Percentiles rank a stretch among this genome's conserved stretches.
Evolutionary conservation across 208 protist genomes (phyloP).

Genomic region (Leishmania amazonensis): DNA sequence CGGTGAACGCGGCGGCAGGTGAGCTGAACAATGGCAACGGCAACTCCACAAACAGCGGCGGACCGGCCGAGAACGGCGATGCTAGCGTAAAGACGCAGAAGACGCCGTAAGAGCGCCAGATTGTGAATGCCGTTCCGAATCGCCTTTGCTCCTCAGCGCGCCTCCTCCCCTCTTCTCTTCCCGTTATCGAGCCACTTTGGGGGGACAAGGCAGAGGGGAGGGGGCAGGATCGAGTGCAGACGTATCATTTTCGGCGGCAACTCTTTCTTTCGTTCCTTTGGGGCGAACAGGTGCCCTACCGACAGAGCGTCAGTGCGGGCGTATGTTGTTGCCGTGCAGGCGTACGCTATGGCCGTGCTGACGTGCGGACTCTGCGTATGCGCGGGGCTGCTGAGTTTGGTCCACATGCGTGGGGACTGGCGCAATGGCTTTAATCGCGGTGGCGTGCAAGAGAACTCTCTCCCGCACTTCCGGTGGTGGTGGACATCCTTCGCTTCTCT

Average conservation of each 20-base stretch:
- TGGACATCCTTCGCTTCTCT: neutral
- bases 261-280: too few relatives aligned
- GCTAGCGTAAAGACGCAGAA: neutral
- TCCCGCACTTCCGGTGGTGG: neutral
- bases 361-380: neutral
- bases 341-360: slow-evolving; percentile 3
- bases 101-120: neutral
- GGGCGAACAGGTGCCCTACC: neutral
- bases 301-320: neutral
- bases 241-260: neutral
- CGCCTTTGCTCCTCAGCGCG: neutral
- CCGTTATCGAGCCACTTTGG: neutral
- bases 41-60: neutral
- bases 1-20: slow-evolving; percentile 36
- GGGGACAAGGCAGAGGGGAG: neutral
- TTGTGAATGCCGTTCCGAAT: too few relatives aligned
- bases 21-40: slow-evolving; percentile 31
- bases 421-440: neutral
- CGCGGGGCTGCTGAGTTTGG: neutral
- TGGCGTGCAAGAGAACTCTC: neutral
- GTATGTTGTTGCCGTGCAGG: neutral
- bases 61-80: neutral
- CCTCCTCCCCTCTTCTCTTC: neutral
- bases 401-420: neutral
- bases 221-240: neutral